phyloP scores from a whole-genome alignment of 495 filamentous ascomycete genomes.

The Xylaria grammica region DNA sequence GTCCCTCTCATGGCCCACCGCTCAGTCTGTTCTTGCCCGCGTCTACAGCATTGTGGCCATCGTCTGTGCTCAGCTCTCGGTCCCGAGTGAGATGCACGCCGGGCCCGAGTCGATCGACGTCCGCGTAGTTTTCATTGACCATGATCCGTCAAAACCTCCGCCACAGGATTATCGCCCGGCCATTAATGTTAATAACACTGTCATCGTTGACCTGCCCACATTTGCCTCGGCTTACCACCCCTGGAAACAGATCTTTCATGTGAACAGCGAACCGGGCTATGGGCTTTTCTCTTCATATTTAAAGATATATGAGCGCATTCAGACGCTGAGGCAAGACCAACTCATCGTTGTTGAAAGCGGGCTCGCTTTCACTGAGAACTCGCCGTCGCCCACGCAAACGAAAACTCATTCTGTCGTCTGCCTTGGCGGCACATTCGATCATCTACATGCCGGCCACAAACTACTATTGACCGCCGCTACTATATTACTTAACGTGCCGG shows the following conservation, averaged over 20 bases:
- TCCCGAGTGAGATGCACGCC: constrained; percentile 63
- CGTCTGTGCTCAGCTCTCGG: constrained; percentile 63
- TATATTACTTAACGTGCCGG: constrained; percentile 65
- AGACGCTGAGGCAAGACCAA: constrained; percentile 49
- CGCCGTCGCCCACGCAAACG: constrained; percentile 28
- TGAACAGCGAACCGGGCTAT: constrained; percentile 63
- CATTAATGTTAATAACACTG: constrained; percentile 50
- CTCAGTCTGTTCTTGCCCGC: constrained; percentile 73
- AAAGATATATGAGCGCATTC: constrained; percentile 49
- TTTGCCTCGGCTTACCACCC: constrained; percentile 66
- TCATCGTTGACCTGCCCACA: constrained; percentile 68
- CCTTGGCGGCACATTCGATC: constrained; percentile 96
- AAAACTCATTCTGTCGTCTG: constrained; percentile 56
- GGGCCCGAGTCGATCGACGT: constrained; percentile 76
- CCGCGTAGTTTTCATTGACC: constrained; percentile 73
- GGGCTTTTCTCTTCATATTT: constrained; percentile 48
- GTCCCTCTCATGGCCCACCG: constrained; percentile 60
- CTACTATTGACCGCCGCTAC: constrained; percentile 85
- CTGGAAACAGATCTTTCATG: constrained; percentile 75
- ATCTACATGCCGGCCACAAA: constrained; percentile 96
- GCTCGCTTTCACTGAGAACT: constrained; percentile 40
- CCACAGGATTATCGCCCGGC: constrained; percentile 32
- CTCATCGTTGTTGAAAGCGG: constrained; percentile 54
- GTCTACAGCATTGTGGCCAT: constrained; percentile 79
- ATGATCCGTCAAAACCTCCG: constrained; percentile 49